Conservation (phyloP, 352 stramenopile genomes). For the Globisporangium abappressorium region DNA sequence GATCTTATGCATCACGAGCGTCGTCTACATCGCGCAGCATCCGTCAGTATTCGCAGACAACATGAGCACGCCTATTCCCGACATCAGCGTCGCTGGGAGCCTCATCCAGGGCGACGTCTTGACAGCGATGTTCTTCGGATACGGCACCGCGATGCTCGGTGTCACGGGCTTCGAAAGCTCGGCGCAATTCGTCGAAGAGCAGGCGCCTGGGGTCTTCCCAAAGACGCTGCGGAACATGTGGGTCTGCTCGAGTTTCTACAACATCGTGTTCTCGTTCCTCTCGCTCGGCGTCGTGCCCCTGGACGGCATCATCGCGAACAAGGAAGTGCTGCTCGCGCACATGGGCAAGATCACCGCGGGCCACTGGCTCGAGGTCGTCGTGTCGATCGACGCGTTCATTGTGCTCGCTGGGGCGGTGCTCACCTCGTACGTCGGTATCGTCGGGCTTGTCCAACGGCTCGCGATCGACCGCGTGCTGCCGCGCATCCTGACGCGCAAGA, state of each 20-base stretch:
- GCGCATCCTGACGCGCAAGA: slow-evolving; percentile 34
- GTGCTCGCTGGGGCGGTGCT: slow-evolving; percentile 70
- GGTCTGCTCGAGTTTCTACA: slow-evolving; percentile 73
- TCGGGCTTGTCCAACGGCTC: slow-evolving; percentile 55
- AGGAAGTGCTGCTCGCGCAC: slow-evolving; percentile 53
- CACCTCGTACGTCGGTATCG: slow-evolving; percentile 69
- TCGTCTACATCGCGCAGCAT: slow-evolving; percentile 54
- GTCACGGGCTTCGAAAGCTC: slow-evolving; percentile 84
- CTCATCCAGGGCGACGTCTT: slow-evolving; percentile 24
- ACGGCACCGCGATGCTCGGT: slow-evolving; percentile 64
- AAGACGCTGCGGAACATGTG: slow-evolving; percentile 86
- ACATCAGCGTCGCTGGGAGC: slow-evolving; percentile 27
- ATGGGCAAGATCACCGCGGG: slow-evolving; percentile 40
- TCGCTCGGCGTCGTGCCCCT: slow-evolving; percentile 67
- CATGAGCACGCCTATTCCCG: slow-evolving; percentile 39
- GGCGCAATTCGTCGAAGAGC: slow-evolving; percentile 84
- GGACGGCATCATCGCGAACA: slow-evolving; percentile 39
- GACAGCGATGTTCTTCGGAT: slow-evolving; percentile 55
- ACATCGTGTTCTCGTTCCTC: slow-evolving; percentile 67
- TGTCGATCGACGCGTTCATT: slow-evolving; percentile 72
- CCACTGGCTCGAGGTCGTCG: slow-evolving; percentile 25
- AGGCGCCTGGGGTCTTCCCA: slow-evolving; percentile 72
- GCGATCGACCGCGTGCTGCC: slow-evolving; percentile 52
- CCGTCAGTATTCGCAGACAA: slow-evolving; percentile 56
- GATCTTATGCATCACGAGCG: slow-evolving; percentile 40